These are phyloP conservation scores for Ceratocystis lukuohia DNA, from an alignment of 2,329 filamentous ascomycete genomes.

Conservation along the genomic window DNA sequence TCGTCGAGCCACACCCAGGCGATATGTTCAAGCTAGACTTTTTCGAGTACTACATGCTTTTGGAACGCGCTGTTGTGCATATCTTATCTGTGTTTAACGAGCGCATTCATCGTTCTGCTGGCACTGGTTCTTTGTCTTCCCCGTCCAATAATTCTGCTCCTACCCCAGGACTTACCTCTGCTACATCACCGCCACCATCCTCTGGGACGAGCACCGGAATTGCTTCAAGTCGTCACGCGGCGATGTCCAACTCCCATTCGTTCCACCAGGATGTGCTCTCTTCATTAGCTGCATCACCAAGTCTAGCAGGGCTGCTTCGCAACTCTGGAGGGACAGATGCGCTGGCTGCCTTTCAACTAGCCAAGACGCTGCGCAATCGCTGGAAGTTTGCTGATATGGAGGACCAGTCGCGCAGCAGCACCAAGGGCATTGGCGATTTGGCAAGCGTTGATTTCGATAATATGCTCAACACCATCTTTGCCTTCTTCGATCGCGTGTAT, in stretches of 20 bases:
- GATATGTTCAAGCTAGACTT: constrained; percentile 65
- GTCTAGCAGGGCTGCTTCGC: constrained; percentile 39
- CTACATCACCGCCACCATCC: background rate
- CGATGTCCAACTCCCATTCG: constrained; percentile 30
- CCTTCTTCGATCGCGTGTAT: constrained; percentile 46
- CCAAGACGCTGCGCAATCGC: constrained; percentile 57
- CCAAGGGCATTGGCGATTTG: constrained; percentile 28
- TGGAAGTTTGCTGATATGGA: constrained; percentile 55
- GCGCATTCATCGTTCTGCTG: constrained; percentile 29
- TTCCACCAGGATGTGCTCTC: constrained; percentile 59
- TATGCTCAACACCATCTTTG: constrained; percentile 45
- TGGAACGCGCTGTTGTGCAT: constrained; percentile 57
- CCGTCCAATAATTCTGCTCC: background rate
- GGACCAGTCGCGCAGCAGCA: constrained; percentile 22
- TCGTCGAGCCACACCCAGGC: constrained; percentile 37
- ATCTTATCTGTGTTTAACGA: constrained; percentile 52
- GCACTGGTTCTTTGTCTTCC: background rate
- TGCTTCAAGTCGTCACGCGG: constrained; percentile 7
- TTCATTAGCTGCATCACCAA: constrained; percentile 40
- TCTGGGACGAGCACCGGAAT: background rate
- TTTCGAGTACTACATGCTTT: constrained; percentile 60
- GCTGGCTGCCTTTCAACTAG: constrained; percentile 44
- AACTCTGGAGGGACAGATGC: constrained; percentile 27
- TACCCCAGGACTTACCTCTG: background rate
- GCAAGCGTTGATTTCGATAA: constrained; percentile 47